phyloP scores from a whole-genome alignment of 257 asterid species.

The Ophiorrhiza pumila region DNA sequence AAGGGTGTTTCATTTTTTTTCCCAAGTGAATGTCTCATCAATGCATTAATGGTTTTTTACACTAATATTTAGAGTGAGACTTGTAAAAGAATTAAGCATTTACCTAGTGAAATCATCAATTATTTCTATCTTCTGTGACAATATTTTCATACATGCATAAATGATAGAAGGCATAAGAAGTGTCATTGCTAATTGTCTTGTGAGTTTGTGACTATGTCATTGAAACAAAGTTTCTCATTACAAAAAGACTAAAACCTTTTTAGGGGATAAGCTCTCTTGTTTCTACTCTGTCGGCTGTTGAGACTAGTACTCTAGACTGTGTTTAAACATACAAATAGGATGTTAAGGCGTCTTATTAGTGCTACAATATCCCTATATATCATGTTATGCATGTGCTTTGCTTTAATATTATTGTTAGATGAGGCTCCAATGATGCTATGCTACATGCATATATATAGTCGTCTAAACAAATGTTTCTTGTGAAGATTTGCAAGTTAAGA shows the following conservation, averaged over 20 bases:
- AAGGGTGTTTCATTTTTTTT: background rate
- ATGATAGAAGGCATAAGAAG: background rate
- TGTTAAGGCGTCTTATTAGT: background rate
- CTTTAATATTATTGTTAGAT: background rate
- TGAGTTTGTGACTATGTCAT: too few species aligned
- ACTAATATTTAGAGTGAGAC: too few species aligned
- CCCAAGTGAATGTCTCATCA: too few species aligned
- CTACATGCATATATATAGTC: background rate
- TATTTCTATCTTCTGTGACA: background rate
- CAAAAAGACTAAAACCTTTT: background rate
- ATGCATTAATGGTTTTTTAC: too few species aligned
- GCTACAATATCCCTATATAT: background rate
- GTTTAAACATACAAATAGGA: background rate
- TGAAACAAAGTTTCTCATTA: background rate
- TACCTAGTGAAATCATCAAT: background rate
- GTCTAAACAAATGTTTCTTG: too few species aligned
- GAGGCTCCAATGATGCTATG: background rate
- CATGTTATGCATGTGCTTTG: slow-evolving; percentile 3
- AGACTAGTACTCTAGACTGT: background rate
- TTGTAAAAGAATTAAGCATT: background rate
- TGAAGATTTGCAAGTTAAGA: background rate
- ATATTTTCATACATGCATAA: background rate
- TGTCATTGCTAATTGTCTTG: too few species aligned
- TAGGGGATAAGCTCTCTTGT: background rate
- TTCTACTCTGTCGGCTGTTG: background rate